Evolutionary conservation across 257 asterid genomes (phyloP).

Genomic region (Voacanga thouarsii): DNA sequence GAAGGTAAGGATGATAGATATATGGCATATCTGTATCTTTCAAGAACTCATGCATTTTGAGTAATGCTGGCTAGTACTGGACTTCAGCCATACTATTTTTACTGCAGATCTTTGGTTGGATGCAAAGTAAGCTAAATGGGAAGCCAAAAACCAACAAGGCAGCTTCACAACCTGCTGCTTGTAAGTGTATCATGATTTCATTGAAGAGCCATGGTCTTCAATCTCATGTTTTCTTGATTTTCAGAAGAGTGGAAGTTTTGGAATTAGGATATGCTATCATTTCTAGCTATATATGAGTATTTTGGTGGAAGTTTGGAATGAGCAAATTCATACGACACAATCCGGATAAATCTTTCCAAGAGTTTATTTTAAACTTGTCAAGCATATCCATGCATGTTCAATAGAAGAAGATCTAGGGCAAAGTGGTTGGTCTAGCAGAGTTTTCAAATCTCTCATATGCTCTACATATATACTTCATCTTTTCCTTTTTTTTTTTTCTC

Average conservation of each 20-base stretch:
- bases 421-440: too few relatives aligned
- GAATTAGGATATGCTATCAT: background rate
- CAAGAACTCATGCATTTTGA: background rate
- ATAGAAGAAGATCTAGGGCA: too few relatives aligned
- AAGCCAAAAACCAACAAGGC: conserved; percentile 29
- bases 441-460: too few relatives aligned
- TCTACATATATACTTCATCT: too few relatives aligned
- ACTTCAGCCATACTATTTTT: background rate
- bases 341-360: background rate
- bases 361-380: background rate
- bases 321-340: background rate
- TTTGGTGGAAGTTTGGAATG: background rate
- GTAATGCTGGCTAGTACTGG: background rate
- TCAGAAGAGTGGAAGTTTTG: background rate
- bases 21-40: background rate
- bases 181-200: conserved; percentile 33
- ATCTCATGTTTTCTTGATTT: background rate
- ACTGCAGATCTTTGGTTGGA: conserved; percentile 71
- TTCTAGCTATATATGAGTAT: background rate
- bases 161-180: conserved; percentile 21
- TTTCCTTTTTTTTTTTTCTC: too few relatives aligned
- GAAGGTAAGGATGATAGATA: conserved; percentile 43
- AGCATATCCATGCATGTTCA: background rate
- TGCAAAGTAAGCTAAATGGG: conserved; percentile 50
- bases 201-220: background rate